Conservation (phyloP, 176 grass and related monocot genomes). For the Urochloa ruziziensis region DNA sequence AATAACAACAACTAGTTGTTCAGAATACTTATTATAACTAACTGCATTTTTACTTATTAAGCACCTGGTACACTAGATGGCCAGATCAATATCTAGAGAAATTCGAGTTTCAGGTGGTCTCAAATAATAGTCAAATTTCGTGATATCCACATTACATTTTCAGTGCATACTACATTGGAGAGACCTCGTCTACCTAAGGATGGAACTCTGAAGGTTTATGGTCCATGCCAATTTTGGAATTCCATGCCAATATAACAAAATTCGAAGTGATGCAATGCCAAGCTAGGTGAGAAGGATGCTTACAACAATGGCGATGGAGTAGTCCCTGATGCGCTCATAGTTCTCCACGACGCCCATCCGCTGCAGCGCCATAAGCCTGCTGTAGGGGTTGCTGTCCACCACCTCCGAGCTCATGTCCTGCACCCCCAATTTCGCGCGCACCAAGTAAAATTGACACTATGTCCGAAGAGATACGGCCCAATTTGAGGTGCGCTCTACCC, state of each 20-base stretch:
- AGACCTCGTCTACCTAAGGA: not conserved
- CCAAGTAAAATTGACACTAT: not conserved
- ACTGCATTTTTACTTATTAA: not conserved
- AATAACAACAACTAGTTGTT: not conserved
- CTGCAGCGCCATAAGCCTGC: conserved; percentile 93
- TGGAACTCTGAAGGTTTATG: not conserved
- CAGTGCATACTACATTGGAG: not conserved
- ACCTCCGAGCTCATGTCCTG: conserved; percentile 98
- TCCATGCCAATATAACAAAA: not conserved
- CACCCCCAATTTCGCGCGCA: not conserved
- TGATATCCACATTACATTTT: not conserved
- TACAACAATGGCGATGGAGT: conserved; percentile 86
- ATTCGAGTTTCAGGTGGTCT: not conserved
- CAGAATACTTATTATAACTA: not conserved
- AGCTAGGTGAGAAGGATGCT: conserved; percentile 7
- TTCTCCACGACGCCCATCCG: conserved; percentile 92
- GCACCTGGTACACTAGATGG: not conserved
- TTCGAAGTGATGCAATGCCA: not conserved
- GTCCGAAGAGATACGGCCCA: not conserved
- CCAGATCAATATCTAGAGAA: not conserved
- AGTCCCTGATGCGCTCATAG: conserved; percentile 83
- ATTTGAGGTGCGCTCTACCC: not conserved
- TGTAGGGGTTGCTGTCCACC: conserved; percentile 86
- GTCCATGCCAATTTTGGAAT: not conserved
- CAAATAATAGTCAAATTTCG: not conserved